Percentiles rank a stretch among this genome's conserved stretches.
phyloP scores from a whole-genome alignment of 768 basidiomycete species.

The Baorangia bicolor region DNA sequence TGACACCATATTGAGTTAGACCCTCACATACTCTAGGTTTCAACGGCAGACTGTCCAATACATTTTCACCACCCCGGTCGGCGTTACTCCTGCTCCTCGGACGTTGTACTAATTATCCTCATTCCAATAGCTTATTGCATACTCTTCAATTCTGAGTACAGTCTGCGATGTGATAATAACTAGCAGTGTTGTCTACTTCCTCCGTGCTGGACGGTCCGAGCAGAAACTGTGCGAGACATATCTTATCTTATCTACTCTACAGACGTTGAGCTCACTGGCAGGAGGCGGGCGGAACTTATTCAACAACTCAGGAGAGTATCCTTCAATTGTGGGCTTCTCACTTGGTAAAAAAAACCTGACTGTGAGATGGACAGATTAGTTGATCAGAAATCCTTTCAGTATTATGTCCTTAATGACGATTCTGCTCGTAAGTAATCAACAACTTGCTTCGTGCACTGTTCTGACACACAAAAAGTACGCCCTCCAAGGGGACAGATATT shows the following conservation, averaged over 20 bases:
- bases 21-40: neutral
- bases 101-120: neutral
- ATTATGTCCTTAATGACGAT: conserved; percentile 1
- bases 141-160: neutral
- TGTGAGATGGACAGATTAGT: neutral
- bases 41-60: neutral
- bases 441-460: neutral
- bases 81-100: neutral
- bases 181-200: conserved; percentile 4
- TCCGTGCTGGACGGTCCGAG: neutral
- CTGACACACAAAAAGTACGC: neutral
- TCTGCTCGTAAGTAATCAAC: neutral
- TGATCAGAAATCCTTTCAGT: neutral
- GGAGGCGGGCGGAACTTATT: neutral
- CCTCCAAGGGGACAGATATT: neutral
- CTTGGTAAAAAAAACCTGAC: conserved; percentile 1
- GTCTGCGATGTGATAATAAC: conserved; percentile 1
- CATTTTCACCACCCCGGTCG: conserved; percentile 6
- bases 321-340: conserved; percentile 2
- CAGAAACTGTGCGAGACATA: neutral
- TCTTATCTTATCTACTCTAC: neutral
- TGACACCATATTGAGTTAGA: neutral
- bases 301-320: conserved; percentile 3
- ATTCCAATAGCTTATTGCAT: neutral
- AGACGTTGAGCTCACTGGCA: neutral